Percentiles rank a stretch among this genome's conserved stretches.
Conservation (phyloP, 2,329 filamentous ascomycete genomes). For the Volutella citrinella region DNA sequence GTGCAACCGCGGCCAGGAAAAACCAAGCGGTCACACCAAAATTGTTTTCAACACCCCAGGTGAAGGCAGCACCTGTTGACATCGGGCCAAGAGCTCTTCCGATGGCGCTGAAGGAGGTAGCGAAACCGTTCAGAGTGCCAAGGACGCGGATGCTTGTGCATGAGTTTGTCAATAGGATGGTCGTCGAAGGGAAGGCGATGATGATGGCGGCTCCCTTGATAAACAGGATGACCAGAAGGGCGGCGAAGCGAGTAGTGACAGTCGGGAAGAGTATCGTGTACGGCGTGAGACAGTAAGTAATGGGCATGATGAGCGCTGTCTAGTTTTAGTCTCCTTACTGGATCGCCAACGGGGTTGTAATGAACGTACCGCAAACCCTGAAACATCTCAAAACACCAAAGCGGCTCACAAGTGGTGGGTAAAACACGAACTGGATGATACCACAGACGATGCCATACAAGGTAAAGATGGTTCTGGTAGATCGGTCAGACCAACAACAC, state of each 20-base stretch:
- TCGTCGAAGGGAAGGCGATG: constrained; percentile 84
- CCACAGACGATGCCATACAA: constrained; percentile 77
- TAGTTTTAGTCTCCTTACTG: too few relatives aligned
- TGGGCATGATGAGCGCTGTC: constrained; percentile 63
- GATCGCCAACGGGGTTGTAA: too few relatives aligned
- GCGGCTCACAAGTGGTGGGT: constrained; percentile 69
- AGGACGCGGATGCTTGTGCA: constrained; percentile 70
- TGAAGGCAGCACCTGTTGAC: constrained; percentile 68
- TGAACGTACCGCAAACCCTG: constrained; percentile 54
- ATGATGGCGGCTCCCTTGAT: constrained; percentile 74
- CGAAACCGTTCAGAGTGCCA: constrained; percentile 87
- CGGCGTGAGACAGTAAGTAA: constrained; percentile 78
- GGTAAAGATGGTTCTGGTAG: constrained; percentile 79
- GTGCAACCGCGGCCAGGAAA: constrained; percentile 63
- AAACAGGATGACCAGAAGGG: constrained; percentile 67
- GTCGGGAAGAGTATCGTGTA: constrained; percentile 67
- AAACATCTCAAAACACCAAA: constrained; percentile 76
- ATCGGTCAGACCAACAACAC: too few relatives aligned
- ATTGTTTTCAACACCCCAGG: constrained; percentile 69
- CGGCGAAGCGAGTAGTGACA: constrained; percentile 49
- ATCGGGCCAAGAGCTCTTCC: constrained; percentile 79
- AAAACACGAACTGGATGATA: constrained; percentile 80
- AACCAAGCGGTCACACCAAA: constrained; percentile 82
- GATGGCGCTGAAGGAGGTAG: constrained; percentile 76
- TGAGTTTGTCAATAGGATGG: constrained; percentile 87